Conservation (phyloP, 1,284 basidiomycete species). For the Ganoderma lucidum region DNA sequence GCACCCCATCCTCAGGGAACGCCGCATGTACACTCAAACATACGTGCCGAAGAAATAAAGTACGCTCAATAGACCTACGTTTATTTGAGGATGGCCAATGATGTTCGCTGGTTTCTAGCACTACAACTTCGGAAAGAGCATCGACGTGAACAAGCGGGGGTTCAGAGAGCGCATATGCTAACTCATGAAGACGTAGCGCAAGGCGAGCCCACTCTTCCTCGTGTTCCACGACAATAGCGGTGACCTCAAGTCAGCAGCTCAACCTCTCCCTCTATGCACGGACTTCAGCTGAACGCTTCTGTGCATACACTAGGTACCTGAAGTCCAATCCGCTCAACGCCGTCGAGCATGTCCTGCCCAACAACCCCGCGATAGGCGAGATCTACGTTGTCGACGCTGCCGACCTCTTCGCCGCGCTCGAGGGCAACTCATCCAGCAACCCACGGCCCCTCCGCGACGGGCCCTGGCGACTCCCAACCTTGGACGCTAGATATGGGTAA, state of each 20-base stretch:
- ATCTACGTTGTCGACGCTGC: slow-evolving; percentile 77
- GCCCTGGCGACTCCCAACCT: too few relatives aligned
- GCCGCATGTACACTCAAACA: slow-evolving; percentile 61
- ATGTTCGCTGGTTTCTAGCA: slow-evolving; percentile 47
- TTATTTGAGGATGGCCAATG: background rate
- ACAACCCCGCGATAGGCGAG: slow-evolving; percentile 56
- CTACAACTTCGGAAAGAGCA: slow-evolving; percentile 72
- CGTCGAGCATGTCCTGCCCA: slow-evolving; percentile 62
- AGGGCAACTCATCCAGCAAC: slow-evolving; percentile 62
- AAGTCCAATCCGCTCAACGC: slow-evolving; percentile 57
- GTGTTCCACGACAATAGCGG: slow-evolving; percentile 80
- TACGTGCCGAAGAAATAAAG: slow-evolving; percentile 73
- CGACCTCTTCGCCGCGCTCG: slow-evolving; percentile 73
- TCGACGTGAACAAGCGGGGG: slow-evolving; percentile 54
- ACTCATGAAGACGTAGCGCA: slow-evolving; percentile 53
- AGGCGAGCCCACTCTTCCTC: slow-evolving; percentile 73
- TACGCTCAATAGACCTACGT: slow-evolving; percentile 40
- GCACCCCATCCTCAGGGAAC: slow-evolving; percentile 75
- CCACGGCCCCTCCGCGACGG: slow-evolving; percentile 61
- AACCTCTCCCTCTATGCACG: background rate
- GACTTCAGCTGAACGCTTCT: background rate
- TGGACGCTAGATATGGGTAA: too few relatives aligned
- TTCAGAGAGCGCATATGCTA: slow-evolving; percentile 62
- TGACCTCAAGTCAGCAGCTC: slow-evolving; percentile 69
- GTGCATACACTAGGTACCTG: slow-evolving; percentile 54